Base-by-base conservation (phyloP, 495 filamentous ascomycete genomes). In the Amorphotheca resinae region DNA sequence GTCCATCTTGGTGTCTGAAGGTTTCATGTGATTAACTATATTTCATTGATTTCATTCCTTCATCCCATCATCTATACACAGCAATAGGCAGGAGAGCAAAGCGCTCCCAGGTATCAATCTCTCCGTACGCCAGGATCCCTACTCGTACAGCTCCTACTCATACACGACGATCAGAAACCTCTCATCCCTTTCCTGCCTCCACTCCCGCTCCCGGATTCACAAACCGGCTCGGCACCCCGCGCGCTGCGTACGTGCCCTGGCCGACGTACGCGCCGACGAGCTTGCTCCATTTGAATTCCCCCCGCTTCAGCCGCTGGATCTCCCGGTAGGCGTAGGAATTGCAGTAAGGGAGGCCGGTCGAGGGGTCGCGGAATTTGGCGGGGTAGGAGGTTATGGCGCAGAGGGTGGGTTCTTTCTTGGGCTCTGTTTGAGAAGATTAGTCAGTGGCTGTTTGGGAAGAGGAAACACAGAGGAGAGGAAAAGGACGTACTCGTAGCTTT, bases 321-420 rank as follows among this genome's bases (percentile, higher is more conserved):
- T 87, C 74, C 41, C 70, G 69, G 59, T 82, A 91, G 6, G 84
- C 86, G 46, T 79, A 77, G 17, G 74, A 63, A 52, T 82, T 85
- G 28, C 73, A 71, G 59, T 84, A 93, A 8, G 81, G 74, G 17
- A 93, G 68, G 0, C 79, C 79, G 0, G 86, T 93, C 48, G 68
- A 69, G 0, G 83, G 81, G 52, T 93, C 85, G 26, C 76, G 69
- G 58, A 85, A 91, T 33, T 70, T 75, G 16, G 86, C 85, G 31
- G 80, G 77, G 37, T 82, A 73, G 50, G 77, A 77, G 7, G 86
- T 91, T 59, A 93, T 88, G 41, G 77, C 77, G 58, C 86, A 93
- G 37, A 79, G 67, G 37, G 72, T 57, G 38, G 39, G 21, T 2
- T 20, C 17, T n/a, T 30, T 14, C 32, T 47, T 59, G 69, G 57